A percentile compares a stretch with the other conserved stretches of the same genome.
phyloP scores from a whole-genome alignment of 1,139 yeast species.

The Candida glucosophila region DNA sequence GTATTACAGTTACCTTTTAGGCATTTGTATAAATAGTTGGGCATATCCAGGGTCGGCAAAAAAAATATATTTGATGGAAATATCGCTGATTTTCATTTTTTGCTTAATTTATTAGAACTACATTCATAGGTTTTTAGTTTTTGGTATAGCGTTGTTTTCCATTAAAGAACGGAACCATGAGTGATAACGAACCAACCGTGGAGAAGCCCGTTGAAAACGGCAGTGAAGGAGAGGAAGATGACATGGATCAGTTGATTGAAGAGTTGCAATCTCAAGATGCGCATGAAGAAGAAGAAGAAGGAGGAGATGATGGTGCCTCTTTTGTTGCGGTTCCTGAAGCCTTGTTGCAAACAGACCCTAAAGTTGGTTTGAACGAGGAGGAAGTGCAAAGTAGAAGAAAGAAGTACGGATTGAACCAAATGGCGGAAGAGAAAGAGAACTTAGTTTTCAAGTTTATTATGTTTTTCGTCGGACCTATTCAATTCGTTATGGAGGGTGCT shows the following conservation, averaged over 20 bases:
- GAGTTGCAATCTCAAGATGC: constrained; percentile 83
- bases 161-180: constrained; percentile 15
- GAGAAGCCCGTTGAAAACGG: constrained; percentile 41
- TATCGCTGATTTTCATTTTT: constrained; percentile 3
- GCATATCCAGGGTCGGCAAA: too few species aligned
- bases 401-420: constrained; percentile 89
- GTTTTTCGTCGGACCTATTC: constrained; percentile 97
- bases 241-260: constrained; percentile 80
- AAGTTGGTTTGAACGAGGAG: constrained; percentile 69
- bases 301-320: constrained; percentile 38
- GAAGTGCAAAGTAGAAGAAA: constrained; percentile 84
- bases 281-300: constrained; percentile 36
- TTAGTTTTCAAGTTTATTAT: constrained; percentile 72
- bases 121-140: constrained; percentile 1
- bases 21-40: too few species aligned
- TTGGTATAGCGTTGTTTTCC: too few species aligned
- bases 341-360: constrained; percentile 78
- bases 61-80: too few species aligned
- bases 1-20: too few species aligned
- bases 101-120: constrained; percentile 1
- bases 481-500: constrained; percentile 99
- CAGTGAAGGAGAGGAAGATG: constrained; percentile 69
- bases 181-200: constrained; percentile 44
- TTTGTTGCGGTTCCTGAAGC: constrained; percentile 82
- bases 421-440: constrained; percentile 91